Evolutionary conservation across 2,329 filamentous ascomycete genomes (phyloP), one percentile per base, ranked within the genome.

Genomic region (Sclerotinia minor): DNA sequence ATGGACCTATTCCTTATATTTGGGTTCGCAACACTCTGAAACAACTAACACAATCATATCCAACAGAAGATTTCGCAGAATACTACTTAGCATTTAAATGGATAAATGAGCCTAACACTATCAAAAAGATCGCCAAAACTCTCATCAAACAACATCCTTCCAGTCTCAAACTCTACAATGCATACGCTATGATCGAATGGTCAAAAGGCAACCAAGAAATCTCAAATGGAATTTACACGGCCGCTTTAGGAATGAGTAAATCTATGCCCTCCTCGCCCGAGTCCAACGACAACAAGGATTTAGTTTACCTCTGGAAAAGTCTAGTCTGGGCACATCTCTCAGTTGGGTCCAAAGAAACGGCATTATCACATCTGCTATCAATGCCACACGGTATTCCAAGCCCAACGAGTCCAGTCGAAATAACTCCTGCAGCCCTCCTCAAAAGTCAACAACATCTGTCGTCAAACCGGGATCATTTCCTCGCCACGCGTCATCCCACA

Each of bases 141-240:
- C 80, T 96, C 0, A 78, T 97, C n/a, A 94, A 91, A 75, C 83
- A 83, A 59, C 85, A 86, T 67, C 82, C 88, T 0, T 82, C 85
- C 0, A 89, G 87, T 72, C 77, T 91, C 3, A 80, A 82, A 19
- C 80, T 97, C 0, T 97, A 96, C 78, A 90, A 92, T 72, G 87
- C 88, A 0, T 96, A 94, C 75, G 92, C 90, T 0, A 79, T 92
- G 19, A 86, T 92, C 4, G 92, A 96, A 77, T 83, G 79, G 71
- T 80, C 81, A 1, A 83, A 83, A 41, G 85, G 83, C 0, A 88
- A 89, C 32, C 72, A 76, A 1, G 81, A 85, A 0, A 80, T 86
- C 58, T 88, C 90, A 5, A 79, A 82, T 29, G 87, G 86, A 64
- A 87, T 95, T 0, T 85, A 94, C 73, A 77, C 82, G 1, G 89